Conservation (phyloP, 164 flowering plant genomes). For the Echeveria elegans region DNA sequence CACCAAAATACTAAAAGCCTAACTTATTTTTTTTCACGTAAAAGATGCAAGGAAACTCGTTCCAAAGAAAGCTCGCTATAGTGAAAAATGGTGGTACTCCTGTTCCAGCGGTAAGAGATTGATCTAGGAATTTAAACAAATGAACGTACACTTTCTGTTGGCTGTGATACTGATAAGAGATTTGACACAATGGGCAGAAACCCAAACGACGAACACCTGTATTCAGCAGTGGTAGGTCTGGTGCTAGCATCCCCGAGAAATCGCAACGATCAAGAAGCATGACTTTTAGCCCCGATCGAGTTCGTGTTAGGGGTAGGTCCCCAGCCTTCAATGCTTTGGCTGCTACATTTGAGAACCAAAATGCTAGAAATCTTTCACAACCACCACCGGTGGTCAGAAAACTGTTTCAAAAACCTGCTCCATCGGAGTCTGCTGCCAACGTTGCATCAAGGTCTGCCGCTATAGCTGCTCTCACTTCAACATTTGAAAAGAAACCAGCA, state of each 20-base stretch:
- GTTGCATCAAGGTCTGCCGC: slow-evolving; percentile 57
- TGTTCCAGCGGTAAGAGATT: slow-evolving; percentile 44
- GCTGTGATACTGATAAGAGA: background rate
- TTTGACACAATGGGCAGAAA: slow-evolving; percentile 45
- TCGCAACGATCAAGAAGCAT: slow-evolving; percentile 82
- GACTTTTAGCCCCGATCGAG: slow-evolving; percentile 95
- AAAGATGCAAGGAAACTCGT: slow-evolving; percentile 98
- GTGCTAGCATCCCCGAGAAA: slow-evolving; percentile 54
- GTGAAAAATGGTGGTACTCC: slow-evolving; percentile 74
- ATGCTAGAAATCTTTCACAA: slow-evolving; percentile 84
- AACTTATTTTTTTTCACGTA: slow-evolving; percentile 11
- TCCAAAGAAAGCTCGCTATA: slow-evolving; percentile 74
- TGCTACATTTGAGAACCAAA: slow-evolving; percentile 77
- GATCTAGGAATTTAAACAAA: background rate
- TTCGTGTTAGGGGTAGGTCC: slow-evolving; percentile 94
- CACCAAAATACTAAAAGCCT: background rate
- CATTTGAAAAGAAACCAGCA: slow-evolving; percentile 47
- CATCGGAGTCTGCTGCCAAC: slow-evolving; percentile 53
- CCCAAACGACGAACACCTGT: slow-evolving; percentile 81
- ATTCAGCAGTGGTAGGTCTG: slow-evolving; percentile 78
- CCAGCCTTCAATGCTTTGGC: slow-evolving; percentile 97
- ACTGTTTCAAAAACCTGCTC: slow-evolving; percentile 74
- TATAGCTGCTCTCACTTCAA: slow-evolving; percentile 61
- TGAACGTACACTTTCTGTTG: background rate
- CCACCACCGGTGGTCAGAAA: slow-evolving; percentile 92